Evolutionary conservation across 805 yeast species (phyloP), one percentile per base, ranked within the genome.

Genomic region (Monosporozyma yasuniensis): DNA sequence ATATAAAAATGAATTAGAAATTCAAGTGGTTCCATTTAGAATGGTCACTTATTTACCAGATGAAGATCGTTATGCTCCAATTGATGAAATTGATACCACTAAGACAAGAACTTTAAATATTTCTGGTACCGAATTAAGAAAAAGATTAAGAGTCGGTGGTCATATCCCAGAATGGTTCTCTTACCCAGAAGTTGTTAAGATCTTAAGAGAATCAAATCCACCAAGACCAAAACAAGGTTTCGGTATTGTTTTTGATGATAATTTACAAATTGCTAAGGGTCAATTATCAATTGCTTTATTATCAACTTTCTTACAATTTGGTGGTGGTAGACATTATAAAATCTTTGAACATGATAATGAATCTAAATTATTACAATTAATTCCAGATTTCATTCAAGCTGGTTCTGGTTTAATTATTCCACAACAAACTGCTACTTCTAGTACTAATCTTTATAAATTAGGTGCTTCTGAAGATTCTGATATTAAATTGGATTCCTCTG

Each of bases 91-190:
- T 52, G 87, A 88, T 57, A 56, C 64, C 5, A 74, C 79, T 42
- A 81, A 83, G 49, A 81, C 81, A 52, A 83, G 79, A 70, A 91
- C 98, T 23, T 80, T 91, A 52, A 90, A 89, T 70, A 87, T 87
- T 56, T 87, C 96, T 14, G 98, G 98, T 61, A 90, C 98, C 30
- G 96, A 90, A 72, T 79, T 91, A 63, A 83, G 97, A 72, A 82
- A 83, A 68, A 81, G 91, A 57, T 79, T 90, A 65, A 83, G 81
- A 72, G 84, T 83, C 53, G 97, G 97, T 52, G 76, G 84, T 42
- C 83, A 83, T 54, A 91, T 90, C 59, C 98, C 98, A 55, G 93
- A 80, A 65, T 90, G 98, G 98, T 90, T 91, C 71, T 87, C 96
- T 4, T 90, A 90, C 71, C 96, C 96, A 3, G 97, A 90, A 69